phyloP scores from a whole-genome alignment of 768 basidiomycete species.

The Megacollybia marginata region DNA sequence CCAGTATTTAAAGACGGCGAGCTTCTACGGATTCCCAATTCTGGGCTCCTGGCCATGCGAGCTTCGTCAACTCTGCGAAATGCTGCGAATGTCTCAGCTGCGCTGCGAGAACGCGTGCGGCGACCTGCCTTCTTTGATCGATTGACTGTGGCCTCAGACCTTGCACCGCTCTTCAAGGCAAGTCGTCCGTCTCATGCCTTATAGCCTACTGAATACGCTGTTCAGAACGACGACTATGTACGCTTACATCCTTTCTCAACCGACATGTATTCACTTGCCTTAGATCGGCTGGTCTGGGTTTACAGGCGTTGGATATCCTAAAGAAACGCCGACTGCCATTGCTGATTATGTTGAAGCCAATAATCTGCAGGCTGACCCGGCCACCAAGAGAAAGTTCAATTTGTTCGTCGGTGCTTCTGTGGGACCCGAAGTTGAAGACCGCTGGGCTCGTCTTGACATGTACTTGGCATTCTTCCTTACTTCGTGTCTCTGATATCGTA shows the following conservation, averaged over 20 bases:
- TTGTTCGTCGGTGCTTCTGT: conserved; percentile 41
- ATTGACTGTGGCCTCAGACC: conserved; percentile 27
- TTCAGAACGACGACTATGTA: conserved; percentile 40
- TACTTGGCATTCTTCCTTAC: conserved; percentile 9
- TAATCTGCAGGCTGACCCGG: conserved; percentile 34
- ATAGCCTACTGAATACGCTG: not conserved
- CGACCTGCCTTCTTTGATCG: conserved; percentile 29
- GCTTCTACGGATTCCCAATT: too few relatives aligned
- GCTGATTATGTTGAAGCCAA: conserved; percentile 35
- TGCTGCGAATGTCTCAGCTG: conserved; percentile 18
- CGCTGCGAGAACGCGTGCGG: conserved; percentile 34
- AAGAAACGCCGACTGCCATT: conserved; percentile 39
- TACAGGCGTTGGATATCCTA: conserved; percentile 45
- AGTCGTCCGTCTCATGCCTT: not conserved
- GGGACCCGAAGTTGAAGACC: conserved; percentile 42
- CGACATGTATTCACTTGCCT: not conserved
- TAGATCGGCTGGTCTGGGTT: conserved; percentile 47
- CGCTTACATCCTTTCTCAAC: conserved; percentile 4
- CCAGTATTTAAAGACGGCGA: too few relatives aligned
- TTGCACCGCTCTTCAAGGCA: conserved; percentile 36
- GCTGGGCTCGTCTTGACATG: conserved; percentile 42
- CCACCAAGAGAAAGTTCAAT: conserved; percentile 38
- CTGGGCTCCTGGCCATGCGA: too few relatives aligned
- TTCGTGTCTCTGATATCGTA: not conserved
- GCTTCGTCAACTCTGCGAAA: too few relatives aligned